phyloP scores from a whole-genome alignment of 2,329 filamentous ascomycete genomes.

The Dichotomopilus funicola region DNA sequence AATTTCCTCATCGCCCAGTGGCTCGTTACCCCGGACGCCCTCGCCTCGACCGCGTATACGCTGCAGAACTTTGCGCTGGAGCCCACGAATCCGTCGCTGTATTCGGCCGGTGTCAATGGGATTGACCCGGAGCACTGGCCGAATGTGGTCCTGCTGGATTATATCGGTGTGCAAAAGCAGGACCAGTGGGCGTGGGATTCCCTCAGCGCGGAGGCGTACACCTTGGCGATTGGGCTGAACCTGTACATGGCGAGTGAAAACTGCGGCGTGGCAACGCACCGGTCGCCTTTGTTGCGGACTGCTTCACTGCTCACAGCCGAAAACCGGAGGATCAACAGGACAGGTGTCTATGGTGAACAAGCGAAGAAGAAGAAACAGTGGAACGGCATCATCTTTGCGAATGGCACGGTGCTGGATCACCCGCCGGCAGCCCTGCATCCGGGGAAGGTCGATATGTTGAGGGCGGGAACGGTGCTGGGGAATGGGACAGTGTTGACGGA shows the following conservation, averaged over 20 bases:
- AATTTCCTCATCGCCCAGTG: conserved; percentile 29
- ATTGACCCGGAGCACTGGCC: conserved; percentile 25
- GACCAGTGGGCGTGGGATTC: conserved; percentile 24
- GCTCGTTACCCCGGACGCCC: conserved; percentile 26
- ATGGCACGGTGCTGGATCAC: conserved; percentile 26
- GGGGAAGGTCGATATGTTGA: conserved; percentile 9
- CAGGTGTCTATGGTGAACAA: neutral
- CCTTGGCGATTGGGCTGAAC: conserved; percentile 28
- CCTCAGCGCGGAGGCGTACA: conserved; percentile 29
- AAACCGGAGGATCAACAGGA: neutral
- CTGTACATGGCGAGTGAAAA: conserved; percentile 32
- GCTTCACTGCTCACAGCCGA: neutral
- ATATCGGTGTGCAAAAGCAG: conserved; percentile 27
- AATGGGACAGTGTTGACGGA: conserved; percentile 26
- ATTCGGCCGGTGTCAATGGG: conserved; percentile 27
- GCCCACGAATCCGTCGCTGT: conserved; percentile 31
- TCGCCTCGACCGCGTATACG: conserved; percentile 23
- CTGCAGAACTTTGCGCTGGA: conserved; percentile 28
- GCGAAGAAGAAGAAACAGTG: conserved; percentile 10
- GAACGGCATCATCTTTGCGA: conserved; percentile 30
- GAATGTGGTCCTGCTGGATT: conserved; percentile 29
- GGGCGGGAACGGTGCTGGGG: conserved; percentile 18
- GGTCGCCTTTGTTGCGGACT: conserved; percentile 23
- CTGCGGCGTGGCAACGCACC: conserved; percentile 23
- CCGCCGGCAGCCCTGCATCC: conserved; percentile 19